Base-by-base conservation (phyloP, 257 asterid genomes). In the Verbena officinalis region DNA sequence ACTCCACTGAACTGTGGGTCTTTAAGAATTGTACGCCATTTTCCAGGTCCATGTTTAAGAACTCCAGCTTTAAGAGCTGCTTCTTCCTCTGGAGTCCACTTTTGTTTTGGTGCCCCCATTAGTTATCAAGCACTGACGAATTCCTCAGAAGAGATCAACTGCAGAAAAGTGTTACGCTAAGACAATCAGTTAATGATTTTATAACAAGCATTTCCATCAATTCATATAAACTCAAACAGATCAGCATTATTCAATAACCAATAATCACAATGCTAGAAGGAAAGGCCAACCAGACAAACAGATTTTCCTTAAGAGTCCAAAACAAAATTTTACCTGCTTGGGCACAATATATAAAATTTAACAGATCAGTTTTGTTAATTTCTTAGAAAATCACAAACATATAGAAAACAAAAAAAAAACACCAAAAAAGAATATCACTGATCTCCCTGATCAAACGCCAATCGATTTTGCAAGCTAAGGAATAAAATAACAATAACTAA, bases 101-200 rank as follows among this genome's bases (percentile, higher is more conserved):
- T 92, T 57, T 92, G 98, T 83, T 92, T 92, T 36, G 98, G 98
- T 62, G 97, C 98, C 39, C 98, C 98, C 98, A 92, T 92, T 7
- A 53, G 67, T 62, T 64, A 58, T 59, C 69, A 67, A 16, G 42
- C 40, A 17, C 56, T 2, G 19, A 33, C 45, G 38, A 71, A 38
- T 54, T 45, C 68, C 72, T 56, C 36, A 52, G 59, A 43, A 21
- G 38, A 11, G 12, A 72, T 52, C 65, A 56, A 59, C 73, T 72
- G 71, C 72, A 59, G 59, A 64, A 23, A 16, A 21, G 59, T 9
- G 19, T 44, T 39, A 52, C 7, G 31, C n/a, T 19, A 12, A 12
- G 55, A 70, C 4, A 12, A 38, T 56, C 52, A 34, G 51, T 54
- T 23, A 12, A 51, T 8, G 11, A 31, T 11, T 39, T 44, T 9